A percentile compares a stretch with the other conserved stretches of the same genome.
These are phyloP conservation scores for Apiotrichum gamsii DNA, from an alignment of 1,284 basidiomycete species.

Conservation along the genomic window DNA sequence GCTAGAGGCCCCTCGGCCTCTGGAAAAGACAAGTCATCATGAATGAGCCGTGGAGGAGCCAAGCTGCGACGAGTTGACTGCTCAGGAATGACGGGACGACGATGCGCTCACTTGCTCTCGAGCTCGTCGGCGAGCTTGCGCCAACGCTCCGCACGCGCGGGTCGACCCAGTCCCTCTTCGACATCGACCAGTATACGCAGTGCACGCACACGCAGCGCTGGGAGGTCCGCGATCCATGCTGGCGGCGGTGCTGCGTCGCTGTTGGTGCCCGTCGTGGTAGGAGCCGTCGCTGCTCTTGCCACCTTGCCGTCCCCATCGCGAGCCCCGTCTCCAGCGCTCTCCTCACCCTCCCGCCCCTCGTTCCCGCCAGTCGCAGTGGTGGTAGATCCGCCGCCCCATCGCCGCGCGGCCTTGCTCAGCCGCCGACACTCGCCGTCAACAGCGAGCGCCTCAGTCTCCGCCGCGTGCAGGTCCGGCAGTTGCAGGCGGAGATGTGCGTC, in stretches of 20 bases:
- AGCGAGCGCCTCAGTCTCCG: conserved; percentile 22
- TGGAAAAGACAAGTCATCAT: too few relatives aligned
- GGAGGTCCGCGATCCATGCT: conserved; percentile 6
- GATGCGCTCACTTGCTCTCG: not conserved
- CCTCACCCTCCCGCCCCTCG: not conserved
- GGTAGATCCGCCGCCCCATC: not conserved
- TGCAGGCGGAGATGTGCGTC: conserved; percentile 13
- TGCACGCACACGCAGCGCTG: conserved; percentile 16
- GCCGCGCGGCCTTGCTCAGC: conserved; percentile 12
- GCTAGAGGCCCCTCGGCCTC: too few relatives aligned
- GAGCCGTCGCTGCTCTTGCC: not conserved
- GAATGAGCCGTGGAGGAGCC: too few relatives aligned
- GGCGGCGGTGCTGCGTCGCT: not conserved
- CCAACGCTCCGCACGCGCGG: conserved; percentile 20
- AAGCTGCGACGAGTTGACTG: too few relatives aligned
- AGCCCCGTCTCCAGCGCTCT: not conserved
- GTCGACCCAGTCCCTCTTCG: conserved; percentile 27
- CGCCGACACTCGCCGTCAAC: conserved; percentile 21
- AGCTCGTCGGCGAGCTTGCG: conserved; percentile 6
- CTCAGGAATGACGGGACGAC: too few relatives aligned
- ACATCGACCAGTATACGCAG: conserved; percentile 18
- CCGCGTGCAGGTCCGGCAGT: conserved; percentile 15
- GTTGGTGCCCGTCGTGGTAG: not conserved
- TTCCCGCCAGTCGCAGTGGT: not conserved
- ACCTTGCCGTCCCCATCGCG: not conserved